These are phyloP conservation scores for Cryptosporidium felis DNA, from an alignment of 169 alveolate species.

Conservation along the genomic window DNA sequence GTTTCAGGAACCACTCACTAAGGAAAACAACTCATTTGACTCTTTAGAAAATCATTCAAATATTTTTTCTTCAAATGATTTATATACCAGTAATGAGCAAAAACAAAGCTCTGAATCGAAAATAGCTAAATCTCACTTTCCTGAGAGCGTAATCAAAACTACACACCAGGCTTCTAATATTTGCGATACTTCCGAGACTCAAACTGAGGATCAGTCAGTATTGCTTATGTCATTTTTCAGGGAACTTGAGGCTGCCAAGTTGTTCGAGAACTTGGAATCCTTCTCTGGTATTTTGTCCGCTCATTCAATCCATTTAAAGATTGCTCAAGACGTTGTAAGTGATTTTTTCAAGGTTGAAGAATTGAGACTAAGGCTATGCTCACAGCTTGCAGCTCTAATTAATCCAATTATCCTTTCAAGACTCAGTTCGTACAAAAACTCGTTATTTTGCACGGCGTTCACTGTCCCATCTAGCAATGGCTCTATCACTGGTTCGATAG, in stretches of 20 bases:
- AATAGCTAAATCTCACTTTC: too few species aligned
- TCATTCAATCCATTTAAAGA: constrained; percentile 46
- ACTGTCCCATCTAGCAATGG: constrained; percentile 10
- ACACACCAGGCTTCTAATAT: too few species aligned
- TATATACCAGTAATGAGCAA: too few species aligned
- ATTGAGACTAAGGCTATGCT: constrained; percentile 57
- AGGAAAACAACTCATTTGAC: too few species aligned
- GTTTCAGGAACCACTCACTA: too few species aligned
- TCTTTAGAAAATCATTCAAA: too few species aligned
- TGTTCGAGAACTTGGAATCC: constrained; percentile 42
- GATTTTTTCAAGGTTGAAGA: constrained; percentile 48
- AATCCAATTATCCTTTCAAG: constrained; percentile 63
- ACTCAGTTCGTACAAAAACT: constrained; percentile 18
- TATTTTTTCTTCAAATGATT: too few species aligned
- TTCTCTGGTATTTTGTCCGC: constrained; percentile 61
- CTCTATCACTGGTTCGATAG: not conserved
- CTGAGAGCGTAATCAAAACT: too few species aligned
- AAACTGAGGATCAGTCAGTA: not conserved
- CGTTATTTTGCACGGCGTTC: constrained; percentile 56
- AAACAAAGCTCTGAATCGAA: too few species aligned
- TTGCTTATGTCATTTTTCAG: constrained; percentile 44
- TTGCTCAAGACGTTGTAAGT: constrained; percentile 39
- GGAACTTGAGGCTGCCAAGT: constrained; percentile 63
- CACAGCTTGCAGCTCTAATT: constrained; percentile 52
- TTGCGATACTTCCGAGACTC: too few species aligned